Percentiles rank a stretch among this genome's conserved stretches.
Evolutionary conservation across 2,329 filamentous ascomycete species (phyloP).

Genomic region (Parastagonospora nodorum): DNA sequence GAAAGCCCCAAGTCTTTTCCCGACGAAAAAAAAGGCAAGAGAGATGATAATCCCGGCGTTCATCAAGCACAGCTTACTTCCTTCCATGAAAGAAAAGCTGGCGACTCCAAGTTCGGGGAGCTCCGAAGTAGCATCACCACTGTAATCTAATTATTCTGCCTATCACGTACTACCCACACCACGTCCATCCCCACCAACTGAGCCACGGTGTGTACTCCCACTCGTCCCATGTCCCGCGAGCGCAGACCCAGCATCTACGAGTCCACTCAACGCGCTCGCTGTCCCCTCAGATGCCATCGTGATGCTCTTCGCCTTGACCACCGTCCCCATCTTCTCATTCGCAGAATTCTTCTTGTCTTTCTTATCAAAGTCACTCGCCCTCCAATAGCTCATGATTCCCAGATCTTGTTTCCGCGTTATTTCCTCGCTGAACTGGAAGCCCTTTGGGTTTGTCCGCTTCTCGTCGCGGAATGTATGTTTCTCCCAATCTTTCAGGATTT

Average conservation of each 20-base stretch:
- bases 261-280: conserved; percentile 7
- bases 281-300: conserved; percentile 8
- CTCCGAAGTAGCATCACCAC: too few species aligned
- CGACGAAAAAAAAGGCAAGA: too few species aligned
- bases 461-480: conserved; percentile 29
- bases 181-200: conserved; percentile 6
- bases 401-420: conserved; percentile 26
- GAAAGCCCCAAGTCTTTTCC: too few species aligned
- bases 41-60: too few species aligned
- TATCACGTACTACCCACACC: conserved; percentile 3
- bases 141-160: too few species aligned
- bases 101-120: neutral
- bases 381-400: conserved; percentile 34
- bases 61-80: too few species aligned
- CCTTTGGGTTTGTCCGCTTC: conserved; percentile 19
- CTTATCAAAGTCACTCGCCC: conserved; percentile 21
- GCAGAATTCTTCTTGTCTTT: conserved; percentile 12
- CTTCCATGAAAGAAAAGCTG: neutral
- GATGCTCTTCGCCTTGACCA: conserved; percentile 13
- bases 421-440: conserved; percentile 27
- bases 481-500: conserved; percentile 44
- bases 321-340: conserved; percentile 11
- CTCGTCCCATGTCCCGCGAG: conserved; percentile 13
- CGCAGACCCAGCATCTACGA: conserved; percentile 16
- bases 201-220: conserved; percentile 7